Percentiles rank a stretch among this genome's conserved stretches.
These are phyloP conservation scores for Colletotrichum paranaense DNA, from an alignment of 2,329 filamentous ascomycete species.

Conservation along the genomic window DNA sequence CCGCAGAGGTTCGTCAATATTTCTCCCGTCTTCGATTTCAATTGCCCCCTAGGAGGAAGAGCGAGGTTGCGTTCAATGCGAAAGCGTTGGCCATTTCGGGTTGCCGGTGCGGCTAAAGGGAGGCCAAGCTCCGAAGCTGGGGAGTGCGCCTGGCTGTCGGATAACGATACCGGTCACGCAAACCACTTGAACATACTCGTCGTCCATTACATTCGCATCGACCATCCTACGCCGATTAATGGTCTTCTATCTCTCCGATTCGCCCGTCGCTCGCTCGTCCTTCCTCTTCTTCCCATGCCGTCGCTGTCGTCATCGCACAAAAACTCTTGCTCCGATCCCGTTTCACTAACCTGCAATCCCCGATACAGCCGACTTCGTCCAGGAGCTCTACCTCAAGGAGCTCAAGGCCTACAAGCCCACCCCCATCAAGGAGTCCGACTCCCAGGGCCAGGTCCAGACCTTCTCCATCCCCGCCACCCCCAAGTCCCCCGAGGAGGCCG, in stretches of 20 bases:
- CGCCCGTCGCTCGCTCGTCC: not conserved
- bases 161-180: conserved; percentile 17
- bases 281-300: not conserved
- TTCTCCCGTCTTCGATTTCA: conserved; percentile 5
- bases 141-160: not conserved
- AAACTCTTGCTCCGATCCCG: not conserved
- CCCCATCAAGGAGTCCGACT: conserved; percentile 84
- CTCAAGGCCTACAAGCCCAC: conserved; percentile 94
- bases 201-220: not conserved
- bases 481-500: conserved; percentile 90
- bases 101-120: conserved; percentile 30
- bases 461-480: conserved; percentile 86
- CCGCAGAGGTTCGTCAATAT: conserved; percentile 66
- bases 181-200: not conserved
- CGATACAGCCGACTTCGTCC: conserved; percentile 87
- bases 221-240: not conserved
- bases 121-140: conserved; percentile 31
- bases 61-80: not conserved
- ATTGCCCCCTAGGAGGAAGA: not conserved
- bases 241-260: not conserved
- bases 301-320: not conserved
- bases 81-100: conserved; percentile 13
- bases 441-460: conserved; percentile 90
- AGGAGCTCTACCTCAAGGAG: conserved; percentile 97
- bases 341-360: conserved; percentile 10